Base-by-base conservation (phyloP, 176 grass and related monocot species). In the Elymus sibiricus region DNA sequence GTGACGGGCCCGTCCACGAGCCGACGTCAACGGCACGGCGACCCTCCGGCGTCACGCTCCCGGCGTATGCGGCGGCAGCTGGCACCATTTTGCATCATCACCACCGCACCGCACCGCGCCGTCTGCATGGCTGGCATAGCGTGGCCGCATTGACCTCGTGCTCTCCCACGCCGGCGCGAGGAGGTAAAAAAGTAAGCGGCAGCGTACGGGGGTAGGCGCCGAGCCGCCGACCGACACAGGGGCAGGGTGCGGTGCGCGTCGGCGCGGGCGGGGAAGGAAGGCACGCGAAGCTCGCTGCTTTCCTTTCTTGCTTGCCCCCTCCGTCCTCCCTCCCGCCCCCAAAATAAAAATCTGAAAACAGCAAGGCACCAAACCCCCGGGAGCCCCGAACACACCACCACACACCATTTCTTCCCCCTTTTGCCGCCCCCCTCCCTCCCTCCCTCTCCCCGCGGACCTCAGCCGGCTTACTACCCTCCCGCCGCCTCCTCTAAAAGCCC, bases 301-400 rank as follows among this genome's bases (percentile, higher is more conserved):
- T 40, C 8, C 22, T 49, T 49, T 43, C 26, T 47, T 0, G 1
- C 70, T 27, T 25, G 69, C 70, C 32, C 9, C 40, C 40, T 22
- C 43, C 74, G 26, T 13, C 65, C 16, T 35, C 5, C 4, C 68
- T 25, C 9, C 14, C 59, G 9, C 86, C 7, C 39, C 63, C 75
- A 0, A 71, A 78, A 78, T 22, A 86, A 90, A 86, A 87, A 66
- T 87, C 58, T 68, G 84, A 79, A 90, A 90, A 87, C 89, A 84
- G 75, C 85, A 49, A 80, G 22, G 65, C 89, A 90, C 84, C 80
- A 38, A 58, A 77, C 82, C 13, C 11, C 44, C 25, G 16, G 73
- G 73, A 76, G 46, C 44, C 17, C 59, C 35, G 0, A 32, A 15
- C 79, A 51, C 75, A 55, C 65, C 74, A 26, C 76, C 88, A 69